Conservation (phyloP, 345 rosid species). For the Ceriops decandra region DNA sequence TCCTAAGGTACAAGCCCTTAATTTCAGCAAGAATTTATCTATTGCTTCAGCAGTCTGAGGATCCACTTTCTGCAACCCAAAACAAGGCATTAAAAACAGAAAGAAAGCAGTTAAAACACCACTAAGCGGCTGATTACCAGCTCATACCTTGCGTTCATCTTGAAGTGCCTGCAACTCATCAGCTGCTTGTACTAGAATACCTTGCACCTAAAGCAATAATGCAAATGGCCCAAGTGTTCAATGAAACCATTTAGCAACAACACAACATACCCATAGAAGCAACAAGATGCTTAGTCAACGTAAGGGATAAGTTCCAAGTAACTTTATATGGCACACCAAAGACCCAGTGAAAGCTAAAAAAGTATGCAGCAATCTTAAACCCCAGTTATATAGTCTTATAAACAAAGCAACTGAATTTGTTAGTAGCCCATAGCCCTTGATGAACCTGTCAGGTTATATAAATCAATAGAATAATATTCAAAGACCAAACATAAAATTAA, state of each 20-base stretch:
- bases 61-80: constrained; percentile 62
- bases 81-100: constrained; percentile 8
- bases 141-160: constrained; percentile 75
- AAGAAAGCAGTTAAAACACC: background rate
- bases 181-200: constrained; percentile 67
- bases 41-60: constrained; percentile 88
- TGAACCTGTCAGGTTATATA: background rate
- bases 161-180: constrained; percentile 89
- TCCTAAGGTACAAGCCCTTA: constrained; percentile 76
- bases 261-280: background rate
- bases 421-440: background rate
- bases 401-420: background rate
- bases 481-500: too few relatives aligned
- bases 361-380: background rate
- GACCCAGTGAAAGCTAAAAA: background rate
- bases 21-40: constrained; percentile 68
- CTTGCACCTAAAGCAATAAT: constrained; percentile 59
- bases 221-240: constrained; percentile 6
- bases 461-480: too few relatives aligned
- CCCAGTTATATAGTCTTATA: background rate
- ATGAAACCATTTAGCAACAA: background rate
- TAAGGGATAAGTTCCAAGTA: background rate
- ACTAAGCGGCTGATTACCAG: constrained; percentile 3
- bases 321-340: background rate
- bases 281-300: background rate